Base-by-base conservation (phyloP, 1,139 yeast genomes). In the Ashbya aceris region DNA sequence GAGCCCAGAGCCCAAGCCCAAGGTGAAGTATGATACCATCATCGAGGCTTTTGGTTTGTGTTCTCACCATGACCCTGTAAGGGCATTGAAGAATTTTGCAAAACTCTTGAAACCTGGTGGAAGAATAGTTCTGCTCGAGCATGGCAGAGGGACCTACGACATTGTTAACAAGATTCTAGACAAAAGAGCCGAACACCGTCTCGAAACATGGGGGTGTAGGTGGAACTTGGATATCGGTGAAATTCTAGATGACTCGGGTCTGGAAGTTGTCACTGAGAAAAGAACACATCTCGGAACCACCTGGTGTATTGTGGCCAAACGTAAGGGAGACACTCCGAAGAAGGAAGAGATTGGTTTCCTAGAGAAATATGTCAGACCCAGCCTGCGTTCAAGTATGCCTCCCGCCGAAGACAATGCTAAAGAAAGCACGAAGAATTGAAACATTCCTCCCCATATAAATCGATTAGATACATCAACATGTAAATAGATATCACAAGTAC, bases 171-270 rank as follows among this genome's bases (percentile, higher is more conserved):
- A 78, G 36, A 79, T 83, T 47, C 70, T 91, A 62, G 97, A 91
- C 62, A 76, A 77, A 49, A 73, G 93, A 50, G 89, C 96, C 7
- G 87, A 78, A 44, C 75, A 77, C 51, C 80, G 96, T 65, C 77
- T 89, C 68, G 75, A 83, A 49, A 79, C 83, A 9, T 91, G 97
- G 97, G 97, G 96, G 2, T 91, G 98, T 64, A 70, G 97, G 57
- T 91, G 97, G 96, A 91, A 91, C 57, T 69, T 91, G 49, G 97
- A 91, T 58, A 85, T 91, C 51, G 94, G 87, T 29, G 91, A 81
- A 53, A 71, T 91, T 41, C 71, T 91, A 27, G 89, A 83, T 55
- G 79, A 77, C 47, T 81, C 95, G 10, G 96, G 95, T 0, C 70
- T 91, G 47, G 93, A 84, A 51, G 73, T 91, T 33, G 84, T 89